Evolutionary conservation across 768 basidiomycete genomes (phyloP).

Genomic region (Tricholoma terreum): DNA sequence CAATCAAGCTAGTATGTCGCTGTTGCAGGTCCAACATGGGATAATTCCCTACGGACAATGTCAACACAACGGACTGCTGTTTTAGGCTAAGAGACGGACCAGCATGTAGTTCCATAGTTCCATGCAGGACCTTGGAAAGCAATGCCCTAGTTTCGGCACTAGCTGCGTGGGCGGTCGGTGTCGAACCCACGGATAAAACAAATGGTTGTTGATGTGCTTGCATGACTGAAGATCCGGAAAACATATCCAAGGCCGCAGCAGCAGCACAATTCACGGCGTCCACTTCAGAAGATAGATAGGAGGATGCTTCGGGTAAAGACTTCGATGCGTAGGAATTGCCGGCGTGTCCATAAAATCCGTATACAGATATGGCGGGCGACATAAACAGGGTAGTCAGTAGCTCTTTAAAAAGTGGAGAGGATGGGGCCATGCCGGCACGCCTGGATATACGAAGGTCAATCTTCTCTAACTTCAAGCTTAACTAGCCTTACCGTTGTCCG

Average conservation of each 20-base stretch:
- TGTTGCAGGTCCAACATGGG: constrained; percentile 85
- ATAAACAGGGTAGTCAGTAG: constrained; percentile 52
- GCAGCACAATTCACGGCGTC: constrained; percentile 68
- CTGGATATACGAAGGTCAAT: constrained; percentile 36
- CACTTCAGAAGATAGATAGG: constrained; percentile 68
- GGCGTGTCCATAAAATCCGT: constrained; percentile 83
- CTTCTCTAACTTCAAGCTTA: not conserved
- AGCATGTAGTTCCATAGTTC: constrained; percentile 73
- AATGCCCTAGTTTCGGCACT: constrained; percentile 45
- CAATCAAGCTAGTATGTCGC: constrained; percentile 66
- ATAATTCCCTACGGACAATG: constrained; percentile 59
- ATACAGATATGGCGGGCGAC: constrained; percentile 58
- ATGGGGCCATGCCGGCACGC: constrained; percentile 66
- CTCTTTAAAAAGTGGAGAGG: constrained; percentile 49
- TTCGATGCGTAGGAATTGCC: constrained; percentile 77
- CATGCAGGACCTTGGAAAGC: constrained; percentile 49
- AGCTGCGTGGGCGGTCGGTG: constrained; percentile 82
- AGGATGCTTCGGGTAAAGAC: constrained; percentile 59
- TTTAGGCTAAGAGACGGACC: constrained; percentile 34
- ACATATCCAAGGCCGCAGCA: constrained; percentile 45
- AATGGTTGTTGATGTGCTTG: constrained; percentile 45
- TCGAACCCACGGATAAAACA: constrained; percentile 81
- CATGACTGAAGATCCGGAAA: constrained; percentile 34
- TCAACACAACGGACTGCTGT: not conserved
- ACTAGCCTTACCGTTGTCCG: constrained; percentile 60